A percentile compares a stretch with the other conserved stretches of the same genome.
Evolutionary conservation across 2,329 filamentous ascomycete genomes (phyloP).

Genomic region (Colletotrichum filicis): DNA sequence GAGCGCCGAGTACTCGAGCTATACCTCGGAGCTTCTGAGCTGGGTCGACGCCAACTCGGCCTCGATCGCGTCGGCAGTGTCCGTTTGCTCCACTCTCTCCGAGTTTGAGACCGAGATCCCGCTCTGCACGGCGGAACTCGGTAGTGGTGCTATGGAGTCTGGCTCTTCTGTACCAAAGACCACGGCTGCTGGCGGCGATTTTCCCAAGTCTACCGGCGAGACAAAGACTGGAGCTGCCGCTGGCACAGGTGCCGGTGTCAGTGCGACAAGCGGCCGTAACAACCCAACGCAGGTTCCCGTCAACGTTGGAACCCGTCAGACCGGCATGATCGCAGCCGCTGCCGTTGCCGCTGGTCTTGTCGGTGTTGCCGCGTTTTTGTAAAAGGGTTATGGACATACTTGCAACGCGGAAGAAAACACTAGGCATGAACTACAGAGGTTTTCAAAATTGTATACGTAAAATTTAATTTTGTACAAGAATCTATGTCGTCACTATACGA

Average conservation of each 20-base stretch:
- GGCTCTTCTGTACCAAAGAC: neutral
- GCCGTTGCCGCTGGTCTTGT: slow-evolving; percentile 41
- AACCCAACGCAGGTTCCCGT: neutral
- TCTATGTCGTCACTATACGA: neutral
- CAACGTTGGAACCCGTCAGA: slow-evolving; percentile 39
- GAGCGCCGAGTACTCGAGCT: slow-evolving; percentile 35
- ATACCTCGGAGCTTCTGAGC: slow-evolving; percentile 36
- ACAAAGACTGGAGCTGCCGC: neutral
- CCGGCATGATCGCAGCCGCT: slow-evolving; percentile 38
- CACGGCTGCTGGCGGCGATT: neutral
- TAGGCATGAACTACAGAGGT: neutral
- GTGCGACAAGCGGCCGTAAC: slow-evolving; percentile 3
- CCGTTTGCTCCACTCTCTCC: slow-evolving; percentile 40
- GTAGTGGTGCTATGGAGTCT: neutral
- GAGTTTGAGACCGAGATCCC: slow-evolving; percentile 25
- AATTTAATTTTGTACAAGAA: slow-evolving; percentile 17
- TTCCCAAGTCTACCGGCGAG: neutral
- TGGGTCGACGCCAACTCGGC: slow-evolving; percentile 40
- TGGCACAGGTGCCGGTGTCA: neutral
- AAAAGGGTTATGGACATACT: neutral
- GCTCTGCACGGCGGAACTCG: slow-evolving; percentile 7
- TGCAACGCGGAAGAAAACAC: too few relatives aligned
- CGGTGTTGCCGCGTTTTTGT: slow-evolving; percentile 40
- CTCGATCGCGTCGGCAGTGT: slow-evolving; percentile 38
- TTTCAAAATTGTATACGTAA: slow-evolving; percentile 3